These are phyloP conservation scores for Williopsis jadinii DNA, from an alignment of 1,139 yeast species.

Conservation along the genomic window DNA sequence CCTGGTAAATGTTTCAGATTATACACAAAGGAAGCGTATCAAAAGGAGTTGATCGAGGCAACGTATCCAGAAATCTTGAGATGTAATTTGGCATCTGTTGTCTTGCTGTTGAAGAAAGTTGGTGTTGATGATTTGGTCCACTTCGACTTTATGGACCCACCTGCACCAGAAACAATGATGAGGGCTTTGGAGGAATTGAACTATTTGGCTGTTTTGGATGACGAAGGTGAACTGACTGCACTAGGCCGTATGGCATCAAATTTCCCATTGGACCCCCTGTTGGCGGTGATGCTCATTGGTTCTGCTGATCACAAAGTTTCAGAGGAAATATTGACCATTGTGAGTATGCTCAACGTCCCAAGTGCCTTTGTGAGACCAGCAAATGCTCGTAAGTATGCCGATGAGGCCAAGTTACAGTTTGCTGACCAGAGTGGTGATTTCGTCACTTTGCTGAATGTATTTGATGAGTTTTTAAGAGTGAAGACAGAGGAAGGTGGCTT, in stretches of 20 bases:
- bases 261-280: constrained; percentile 93
- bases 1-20: constrained; percentile 97
- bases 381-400: constrained; percentile 82
- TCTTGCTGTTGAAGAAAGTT: constrained; percentile 82
- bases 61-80: constrained; percentile 93
- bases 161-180: constrained; percentile 99
- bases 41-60: constrained; percentile 89
- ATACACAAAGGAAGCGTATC: constrained; percentile 94
- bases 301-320: constrained; percentile 83
- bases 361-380: constrained; percentile 93
- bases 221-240: constrained; percentile 85
- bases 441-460: constrained; percentile 82
- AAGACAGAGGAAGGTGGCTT: constrained; percentile 55
- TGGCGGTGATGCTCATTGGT: constrained; percentile 88
- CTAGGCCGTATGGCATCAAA: constrained; percentile 86
- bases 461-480: constrained; percentile 65
- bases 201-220: constrained; percentile 82
- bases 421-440: constrained; percentile 97
- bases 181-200: constrained; percentile 94
- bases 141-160: constrained; percentile 98
- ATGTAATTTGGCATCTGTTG: constrained; percentile 86
- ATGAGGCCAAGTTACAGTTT: constrained; percentile 80
- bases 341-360: constrained; percentile 89
- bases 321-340: constrained; percentile 80
- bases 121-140: constrained; percentile 96